These are phyloP conservation scores for Scedosporium minutisporum DNA, from an alignment of 2,329 filamentous ascomycete species.

Conservation along the genomic window DNA sequence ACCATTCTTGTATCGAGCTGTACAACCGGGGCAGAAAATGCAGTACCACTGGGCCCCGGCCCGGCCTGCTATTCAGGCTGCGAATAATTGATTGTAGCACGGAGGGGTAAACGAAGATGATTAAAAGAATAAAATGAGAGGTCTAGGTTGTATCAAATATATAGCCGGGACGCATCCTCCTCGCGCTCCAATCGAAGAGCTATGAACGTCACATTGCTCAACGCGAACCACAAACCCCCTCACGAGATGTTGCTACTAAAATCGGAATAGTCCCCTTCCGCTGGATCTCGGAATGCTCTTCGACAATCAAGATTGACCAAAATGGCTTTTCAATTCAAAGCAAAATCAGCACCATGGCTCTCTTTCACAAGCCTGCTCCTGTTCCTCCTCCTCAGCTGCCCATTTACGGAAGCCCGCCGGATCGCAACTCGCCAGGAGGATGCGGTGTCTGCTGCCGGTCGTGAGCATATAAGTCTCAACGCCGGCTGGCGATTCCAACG, in stretches of 20 bases:
- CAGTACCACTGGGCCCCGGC: not conserved
- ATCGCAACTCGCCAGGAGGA: not conserved
- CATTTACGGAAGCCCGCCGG: not conserved
- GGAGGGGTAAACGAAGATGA: not conserved
- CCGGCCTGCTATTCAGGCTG: not conserved
- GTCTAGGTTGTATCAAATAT: not conserved
- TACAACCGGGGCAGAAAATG: not conserved
- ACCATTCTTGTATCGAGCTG: no score
- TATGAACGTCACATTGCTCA: not conserved
- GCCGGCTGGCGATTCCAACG: slow-evolving; percentile 27
- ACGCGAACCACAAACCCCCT: not conserved
- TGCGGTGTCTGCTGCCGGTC: not conserved
- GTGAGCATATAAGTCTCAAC: slow-evolving; percentile 23
- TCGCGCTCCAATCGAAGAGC: not conserved
- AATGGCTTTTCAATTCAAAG: not conserved
- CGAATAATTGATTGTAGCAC: not conserved
- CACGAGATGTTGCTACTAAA: not conserved
- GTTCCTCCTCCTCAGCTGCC: not conserved
- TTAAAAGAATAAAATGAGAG: not conserved
- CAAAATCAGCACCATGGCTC: not conserved
- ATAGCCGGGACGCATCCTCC: not conserved
- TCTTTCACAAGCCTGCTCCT: not conserved
- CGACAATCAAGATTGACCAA: not conserved
- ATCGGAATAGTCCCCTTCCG: not conserved
- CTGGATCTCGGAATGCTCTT: no score